Percentiles rank a stretch among this genome's conserved stretches.
phyloP scores from a whole-genome alignment of 1,139 yeast genomes.

The Torulaspora pretoriensis region DNA sequence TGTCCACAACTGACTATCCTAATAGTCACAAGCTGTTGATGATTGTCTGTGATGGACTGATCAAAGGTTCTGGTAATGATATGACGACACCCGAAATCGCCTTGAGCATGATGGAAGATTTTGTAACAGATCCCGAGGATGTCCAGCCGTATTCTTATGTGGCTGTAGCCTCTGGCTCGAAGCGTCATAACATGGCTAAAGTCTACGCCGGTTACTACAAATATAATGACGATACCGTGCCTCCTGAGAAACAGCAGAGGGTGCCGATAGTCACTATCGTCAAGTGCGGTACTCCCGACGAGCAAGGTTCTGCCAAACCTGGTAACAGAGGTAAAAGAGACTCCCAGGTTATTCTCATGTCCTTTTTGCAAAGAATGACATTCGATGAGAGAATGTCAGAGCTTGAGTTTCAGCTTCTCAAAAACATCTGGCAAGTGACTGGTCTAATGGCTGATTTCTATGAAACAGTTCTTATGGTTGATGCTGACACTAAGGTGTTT shows the following conservation, averaged over 20 bases:
- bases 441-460: slow-evolving; percentile 86
- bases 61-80: slow-evolving; percentile 91
- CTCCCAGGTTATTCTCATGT: slow-evolving; percentile 90
- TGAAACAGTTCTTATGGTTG: slow-evolving; percentile 88
- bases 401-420: slow-evolving; percentile 77
- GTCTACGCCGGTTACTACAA: slow-evolving; percentile 87
- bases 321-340: slow-evolving; percentile 99
- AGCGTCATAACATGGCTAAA: slow-evolving; percentile 97
- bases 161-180: slow-evolving; percentile 88
- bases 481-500: slow-evolving; percentile 90
- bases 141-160: slow-evolving; percentile 82
- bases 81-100: slow-evolving; percentile 84
- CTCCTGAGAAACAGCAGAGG: slow-evolving; percentile 78
- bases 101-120: slow-evolving; percentile 82
- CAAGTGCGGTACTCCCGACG: slow-evolving; percentile 91
- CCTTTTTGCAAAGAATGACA: slow-evolving; percentile 83
- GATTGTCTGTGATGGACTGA: slow-evolving; percentile 87
- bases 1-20: slow-evolving; percentile 91
- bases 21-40: slow-evolving; percentile 85
- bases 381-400: slow-evolving; percentile 97
- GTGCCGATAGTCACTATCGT: slow-evolving; percentile 81
- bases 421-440: slow-evolving; percentile 77
- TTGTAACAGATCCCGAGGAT: slow-evolving; percentile 63
- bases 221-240: slow-evolving; percentile 69
- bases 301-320: slow-evolving; percentile 74